A percentile compares a stretch with the other conserved stretches of the same genome.
Conservation (phyloP, 2,329 filamentous ascomycete species). For the Neofusicoccum umdonicola region DNA sequence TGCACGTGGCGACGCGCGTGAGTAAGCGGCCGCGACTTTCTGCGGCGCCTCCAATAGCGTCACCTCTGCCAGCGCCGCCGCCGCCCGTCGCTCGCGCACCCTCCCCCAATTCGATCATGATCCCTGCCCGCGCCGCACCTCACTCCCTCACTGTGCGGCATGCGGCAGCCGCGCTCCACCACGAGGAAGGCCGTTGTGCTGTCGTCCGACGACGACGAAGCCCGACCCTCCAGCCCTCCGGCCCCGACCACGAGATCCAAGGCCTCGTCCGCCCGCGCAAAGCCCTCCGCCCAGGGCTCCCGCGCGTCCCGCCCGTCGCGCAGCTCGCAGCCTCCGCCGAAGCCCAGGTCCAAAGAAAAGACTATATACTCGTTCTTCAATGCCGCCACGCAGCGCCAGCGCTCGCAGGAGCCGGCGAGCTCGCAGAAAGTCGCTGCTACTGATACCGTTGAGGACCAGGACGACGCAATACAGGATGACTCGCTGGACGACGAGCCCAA, state of each 20-base stretch:
- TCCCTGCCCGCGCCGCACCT: conserved; percentile 22
- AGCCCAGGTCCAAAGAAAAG: conserved; percentile 38
- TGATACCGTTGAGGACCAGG: conserved; percentile 25
- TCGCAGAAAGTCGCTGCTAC: conserved; percentile 34
- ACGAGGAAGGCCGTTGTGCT: conserved; percentile 38
- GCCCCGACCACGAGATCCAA: conserved; percentile 21
- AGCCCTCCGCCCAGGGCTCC: not conserved
- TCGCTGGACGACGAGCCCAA: conserved; percentile 28
- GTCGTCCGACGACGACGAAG: conserved; percentile 31
- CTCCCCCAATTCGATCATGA: conserved; percentile 28
- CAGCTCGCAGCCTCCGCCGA: conserved; percentile 34
- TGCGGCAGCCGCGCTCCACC: conserved; percentile 34
- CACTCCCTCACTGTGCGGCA: conserved; percentile 29
- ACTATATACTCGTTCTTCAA: conserved; percentile 52
- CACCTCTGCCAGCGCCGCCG: not conserved
- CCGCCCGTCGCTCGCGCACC: conserved; percentile 18
- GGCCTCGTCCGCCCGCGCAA: not conserved
- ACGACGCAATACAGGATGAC: conserved; percentile 39
- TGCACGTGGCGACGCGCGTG: not conserved
- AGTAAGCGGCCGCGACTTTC: not conserved
- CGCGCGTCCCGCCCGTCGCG: not conserved
- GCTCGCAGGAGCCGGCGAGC: conserved; percentile 36
- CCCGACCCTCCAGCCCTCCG: conserved; percentile 27
- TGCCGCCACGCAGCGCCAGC: conserved; percentile 41
- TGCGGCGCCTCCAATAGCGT: not conserved